Conservation (phyloP, 257 asterid species). For the Nicotiana undulata region DNA sequence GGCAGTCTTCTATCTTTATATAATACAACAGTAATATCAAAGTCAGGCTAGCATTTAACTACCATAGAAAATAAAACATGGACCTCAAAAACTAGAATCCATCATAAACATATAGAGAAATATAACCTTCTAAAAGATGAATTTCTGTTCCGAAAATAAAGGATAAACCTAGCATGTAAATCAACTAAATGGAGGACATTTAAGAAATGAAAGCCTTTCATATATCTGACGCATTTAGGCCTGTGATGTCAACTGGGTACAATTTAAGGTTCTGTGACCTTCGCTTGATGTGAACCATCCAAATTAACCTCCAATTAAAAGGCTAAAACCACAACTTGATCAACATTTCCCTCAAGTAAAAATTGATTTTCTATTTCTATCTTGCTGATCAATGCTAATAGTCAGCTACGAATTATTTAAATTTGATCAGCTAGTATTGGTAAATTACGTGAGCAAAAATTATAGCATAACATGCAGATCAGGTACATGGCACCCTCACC, state of each 20-base stretch:
- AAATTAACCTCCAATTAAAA: not conserved
- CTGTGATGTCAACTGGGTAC: not conserved
- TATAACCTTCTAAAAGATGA: not conserved
- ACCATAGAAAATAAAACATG: not conserved
- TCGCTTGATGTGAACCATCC: not conserved
- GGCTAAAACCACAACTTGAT: not conserved
- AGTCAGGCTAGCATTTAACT: not conserved
- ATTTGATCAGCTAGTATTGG: not conserved
- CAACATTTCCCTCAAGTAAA: not conserved
- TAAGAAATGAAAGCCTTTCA: not conserved
- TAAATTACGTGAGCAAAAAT: not conserved
- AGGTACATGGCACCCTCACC: not conserved
- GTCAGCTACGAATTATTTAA: not conserved
- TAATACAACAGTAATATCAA: not conserved
- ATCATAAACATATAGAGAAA: not conserved
- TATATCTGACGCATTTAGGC: not conserved
- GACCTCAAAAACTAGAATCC: not conserved
- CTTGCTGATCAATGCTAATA: not conserved
- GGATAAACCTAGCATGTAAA: not conserved
- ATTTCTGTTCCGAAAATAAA: not conserved
- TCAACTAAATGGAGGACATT: not conserved
- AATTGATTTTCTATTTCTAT: not conserved
- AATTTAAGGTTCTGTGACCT: not conserved
- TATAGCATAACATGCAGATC: not conserved
- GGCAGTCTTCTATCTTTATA: slow-evolving; percentile 89